Base-by-base conservation (phyloP, 129 eudicot genomes). In the Flaveria linearis region DNA sequence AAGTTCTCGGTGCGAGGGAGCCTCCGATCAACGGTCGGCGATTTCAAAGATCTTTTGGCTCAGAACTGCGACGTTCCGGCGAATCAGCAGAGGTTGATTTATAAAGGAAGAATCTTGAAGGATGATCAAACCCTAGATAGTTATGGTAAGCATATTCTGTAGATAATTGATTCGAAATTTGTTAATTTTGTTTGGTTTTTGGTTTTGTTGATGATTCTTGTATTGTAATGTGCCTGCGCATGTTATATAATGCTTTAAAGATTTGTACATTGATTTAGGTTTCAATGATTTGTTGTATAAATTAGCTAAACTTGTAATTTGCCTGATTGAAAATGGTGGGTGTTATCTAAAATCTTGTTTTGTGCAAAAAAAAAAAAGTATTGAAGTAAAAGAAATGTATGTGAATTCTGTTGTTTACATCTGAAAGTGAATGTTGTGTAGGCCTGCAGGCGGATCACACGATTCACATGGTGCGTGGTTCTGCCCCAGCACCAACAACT, bases 361-460 rank as follows among this genome's bases (percentile, higher is more conserved):
- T 73, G 9, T 58, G 56, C 47, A 25, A 74, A 74, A 26, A 20
- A 26, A 20, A 20, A 42, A 9, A 7, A 10, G 14, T n/a, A 39
- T 69, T 47, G 23, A 13, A 50, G 22, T 23, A 69, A 50, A 49
- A 15, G 25, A 50, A 33, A 13, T 14, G 39, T 53, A 25, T 10
- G 9, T 23, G 61, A 41, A 43, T 10, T 43, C 9, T 63, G 45
- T 25, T 10, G 42, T 26, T 45, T 60, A 9, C 47, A 23, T 39
- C 39, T 13, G 18, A 36, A 33, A 36, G 18, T 55, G 52, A 55
- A 55, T 55, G 36, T 10, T 72, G 43, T 76, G 77, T 65, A 92
- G 97, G 92, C 62, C 80, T 92, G 80, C 97, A 89, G 82, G 93
- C 92, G 63, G 97, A 92, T 87, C 96, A 92, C 82, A 89, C 97